phyloP scores from a whole-genome alignment of 2,329 filamentous ascomycete species.

The Chalaropsis thielavioides region DNA sequence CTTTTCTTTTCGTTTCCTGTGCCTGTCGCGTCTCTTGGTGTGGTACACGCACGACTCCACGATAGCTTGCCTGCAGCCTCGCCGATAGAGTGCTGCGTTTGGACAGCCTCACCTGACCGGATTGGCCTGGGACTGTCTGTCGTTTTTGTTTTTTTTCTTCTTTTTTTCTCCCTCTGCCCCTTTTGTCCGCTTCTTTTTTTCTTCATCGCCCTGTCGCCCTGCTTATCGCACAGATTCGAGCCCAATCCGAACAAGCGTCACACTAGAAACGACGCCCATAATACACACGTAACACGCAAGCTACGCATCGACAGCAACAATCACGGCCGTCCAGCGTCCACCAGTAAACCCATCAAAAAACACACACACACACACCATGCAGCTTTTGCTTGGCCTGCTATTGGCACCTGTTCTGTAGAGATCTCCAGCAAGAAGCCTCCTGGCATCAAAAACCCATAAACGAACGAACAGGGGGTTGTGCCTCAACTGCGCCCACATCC shows the following conservation, averaged over 20 bases:
- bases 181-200: slow-evolving; percentile 4
- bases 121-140: background rate
- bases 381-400: background rate
- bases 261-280: background rate
- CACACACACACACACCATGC: background rate
- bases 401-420: background rate
- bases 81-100: too few species aligned
- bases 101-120: background rate
- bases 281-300: background rate
- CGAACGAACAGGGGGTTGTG: background rate
- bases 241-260: background rate
- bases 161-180: background rate
- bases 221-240: background rate
- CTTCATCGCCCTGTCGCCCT: background rate
- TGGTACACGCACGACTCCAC: background rate
- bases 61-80: background rate
- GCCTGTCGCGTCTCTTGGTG: background rate
- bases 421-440: background rate
- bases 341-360: background rate
- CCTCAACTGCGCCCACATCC: background rate
- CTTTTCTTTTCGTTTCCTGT: background rate
- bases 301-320: background rate
- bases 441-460: background rate
- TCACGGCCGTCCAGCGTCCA: background rate
- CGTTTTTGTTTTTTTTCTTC: background rate